Conservation (phyloP, 805 yeast species). For the Candida wancherniae region DNA sequence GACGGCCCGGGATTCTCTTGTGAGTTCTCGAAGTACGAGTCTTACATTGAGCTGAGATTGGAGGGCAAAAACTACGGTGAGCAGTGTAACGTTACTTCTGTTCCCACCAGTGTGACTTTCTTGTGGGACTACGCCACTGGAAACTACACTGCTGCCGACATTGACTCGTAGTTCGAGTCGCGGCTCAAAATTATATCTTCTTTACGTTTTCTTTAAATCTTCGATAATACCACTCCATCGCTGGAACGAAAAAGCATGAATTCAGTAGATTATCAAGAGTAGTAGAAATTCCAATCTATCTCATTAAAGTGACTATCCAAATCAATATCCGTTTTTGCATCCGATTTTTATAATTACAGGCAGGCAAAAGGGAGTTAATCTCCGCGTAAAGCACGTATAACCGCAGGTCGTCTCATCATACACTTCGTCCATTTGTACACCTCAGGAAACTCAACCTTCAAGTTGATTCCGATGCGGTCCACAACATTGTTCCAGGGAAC, state of each 20-base stretch:
- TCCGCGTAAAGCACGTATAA: slow-evolving; percentile 78
- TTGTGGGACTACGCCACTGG: slow-evolving; percentile 36
- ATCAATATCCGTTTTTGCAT: no score
- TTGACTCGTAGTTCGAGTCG: slow-evolving; percentile 7
- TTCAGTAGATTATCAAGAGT: no score
- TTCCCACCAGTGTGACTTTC: slow-evolving; percentile 30
- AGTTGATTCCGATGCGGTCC: slow-evolving; percentile 83
- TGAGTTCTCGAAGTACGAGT: slow-evolving; percentile 31
- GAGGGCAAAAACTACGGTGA: slow-evolving; percentile 21
- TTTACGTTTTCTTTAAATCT: no score
- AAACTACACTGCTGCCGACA: slow-evolving; percentile 23
- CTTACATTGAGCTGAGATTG: slow-evolving; percentile 26
- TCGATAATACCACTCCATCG: neutral
- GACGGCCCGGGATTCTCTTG: slow-evolving; percentile 42
- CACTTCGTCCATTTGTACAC: slow-evolving; percentile 93
- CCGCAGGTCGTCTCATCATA: slow-evolving; percentile 95
- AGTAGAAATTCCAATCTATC: no score
- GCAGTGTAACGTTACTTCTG: slow-evolving; percentile 23
- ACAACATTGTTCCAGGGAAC: slow-evolving; percentile 98
- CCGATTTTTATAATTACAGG: no score
- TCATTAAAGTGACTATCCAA: no score
- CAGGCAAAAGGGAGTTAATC: no score
- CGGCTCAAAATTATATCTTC: neutral
- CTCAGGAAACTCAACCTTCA: slow-evolving; percentile 86
- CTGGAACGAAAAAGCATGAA: no score